Conservation (phyloP, 345 rosid species). For the Dovyalis caffra region DNA sequence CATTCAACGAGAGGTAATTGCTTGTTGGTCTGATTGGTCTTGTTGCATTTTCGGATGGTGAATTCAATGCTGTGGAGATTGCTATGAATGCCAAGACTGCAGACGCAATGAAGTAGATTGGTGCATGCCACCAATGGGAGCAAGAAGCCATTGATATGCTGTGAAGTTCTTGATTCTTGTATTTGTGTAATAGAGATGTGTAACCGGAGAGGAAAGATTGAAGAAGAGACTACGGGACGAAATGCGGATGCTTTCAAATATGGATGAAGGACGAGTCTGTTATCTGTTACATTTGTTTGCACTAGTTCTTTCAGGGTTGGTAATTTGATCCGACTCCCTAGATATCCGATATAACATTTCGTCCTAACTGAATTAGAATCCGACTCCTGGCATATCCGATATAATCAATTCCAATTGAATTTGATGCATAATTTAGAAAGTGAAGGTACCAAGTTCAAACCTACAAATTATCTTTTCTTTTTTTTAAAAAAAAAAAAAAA, state of each 20-base stretch:
- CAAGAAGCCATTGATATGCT: constrained; percentile 31
- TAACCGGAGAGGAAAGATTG: background rate
- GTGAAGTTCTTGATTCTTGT: constrained; percentile 1
- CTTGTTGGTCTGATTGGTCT: constrained; percentile 17
- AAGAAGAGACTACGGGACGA: background rate
- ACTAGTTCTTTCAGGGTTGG: no score
- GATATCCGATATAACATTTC: no score
- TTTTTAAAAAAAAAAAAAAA: no score
- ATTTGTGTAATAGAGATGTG: background rate
- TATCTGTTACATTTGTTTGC: no score
- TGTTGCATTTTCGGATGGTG: constrained; percentile 17
- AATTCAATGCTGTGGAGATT: constrained; percentile 51
- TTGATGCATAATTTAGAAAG: no score
- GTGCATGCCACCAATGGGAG: constrained; percentile 51
- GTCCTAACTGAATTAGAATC: no score
- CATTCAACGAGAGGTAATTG: constrained; percentile 43
- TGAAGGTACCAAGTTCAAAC: no score
- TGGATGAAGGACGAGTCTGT: no score
- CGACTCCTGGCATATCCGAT: no score
- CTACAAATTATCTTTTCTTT: no score
- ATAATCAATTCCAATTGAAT: no score
- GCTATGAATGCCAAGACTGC: constrained; percentile 63
- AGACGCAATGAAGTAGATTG: constrained; percentile 56
- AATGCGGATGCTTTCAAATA: background rate
- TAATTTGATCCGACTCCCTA: no score